A percentile compares a stretch with the other conserved stretches of the same genome.
Evolutionary conservation across 495 filamentous ascomycete genomes (phyloP).

Genomic region (Aspergillus incahuasiensis): DNA sequence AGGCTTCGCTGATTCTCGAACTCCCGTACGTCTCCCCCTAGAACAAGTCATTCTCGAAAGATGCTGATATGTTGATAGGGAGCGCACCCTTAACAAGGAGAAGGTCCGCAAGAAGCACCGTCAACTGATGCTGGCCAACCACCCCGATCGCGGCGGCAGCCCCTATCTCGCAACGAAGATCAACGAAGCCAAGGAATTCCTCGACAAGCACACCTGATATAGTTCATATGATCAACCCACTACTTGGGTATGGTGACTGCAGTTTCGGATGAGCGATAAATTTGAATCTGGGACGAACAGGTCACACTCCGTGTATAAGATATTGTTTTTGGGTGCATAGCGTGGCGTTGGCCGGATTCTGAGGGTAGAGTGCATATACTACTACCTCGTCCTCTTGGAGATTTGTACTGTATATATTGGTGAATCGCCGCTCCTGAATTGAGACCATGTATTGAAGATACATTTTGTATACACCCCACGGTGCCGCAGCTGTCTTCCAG

Average conservation of each 20-base stretch:
- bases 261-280: not conserved
- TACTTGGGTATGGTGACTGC: not conserved
- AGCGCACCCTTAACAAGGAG: constrained; percentile 80
- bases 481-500: no score
- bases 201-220: constrained; percentile 64
- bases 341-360: constrained; percentile 42
- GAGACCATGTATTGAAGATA: constrained; percentile 11
- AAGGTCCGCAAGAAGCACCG: constrained; percentile 95
- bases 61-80: constrained; percentile 48
- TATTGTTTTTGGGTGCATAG: constrained; percentile 37
- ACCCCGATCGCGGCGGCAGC: constrained; percentile 94
- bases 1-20: constrained; percentile 88
- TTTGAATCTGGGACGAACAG: not conserved
- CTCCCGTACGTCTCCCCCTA: constrained; percentile 60
- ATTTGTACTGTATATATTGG: constrained; percentile 34
- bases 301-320: constrained; percentile 18
- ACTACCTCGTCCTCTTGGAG: constrained; percentile 21
- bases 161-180: constrained; percentile 96
- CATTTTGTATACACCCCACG: no score
- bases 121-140: constrained; percentile 94
- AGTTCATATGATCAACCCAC: not conserved
- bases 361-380: constrained; percentile 18
- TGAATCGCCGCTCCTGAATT: constrained; percentile 42
- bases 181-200: constrained; percentile 94
- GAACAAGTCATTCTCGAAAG: not conserved